phyloP scores from a whole-genome alignment of 2,329 filamentous ascomycete genomes.

The Fusarium napiforme region DNA sequence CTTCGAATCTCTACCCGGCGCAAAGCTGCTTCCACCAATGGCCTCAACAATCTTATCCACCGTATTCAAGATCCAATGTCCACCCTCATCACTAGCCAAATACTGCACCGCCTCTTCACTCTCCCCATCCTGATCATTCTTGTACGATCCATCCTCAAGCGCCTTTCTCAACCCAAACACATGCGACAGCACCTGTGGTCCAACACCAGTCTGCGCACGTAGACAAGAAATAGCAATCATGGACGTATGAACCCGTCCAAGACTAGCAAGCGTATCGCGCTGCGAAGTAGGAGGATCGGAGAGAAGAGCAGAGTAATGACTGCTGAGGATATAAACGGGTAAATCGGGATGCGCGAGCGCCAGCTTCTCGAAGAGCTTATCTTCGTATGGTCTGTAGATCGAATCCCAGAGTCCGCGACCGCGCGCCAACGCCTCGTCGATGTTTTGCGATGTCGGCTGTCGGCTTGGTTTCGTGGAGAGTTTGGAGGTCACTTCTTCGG shows the following conservation, averaged over 20 bases:
- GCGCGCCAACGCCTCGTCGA: slow-evolving; percentile 64
- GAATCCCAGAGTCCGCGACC: slow-evolving; percentile 78
- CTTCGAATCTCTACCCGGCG: slow-evolving; percentile 39
- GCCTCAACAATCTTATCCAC: slow-evolving; percentile 59
- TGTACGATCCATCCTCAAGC: slow-evolving; percentile 72
- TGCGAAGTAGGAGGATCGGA: slow-evolving; percentile 68
- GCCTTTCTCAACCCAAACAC: slow-evolving; percentile 84
- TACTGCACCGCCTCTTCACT: slow-evolving; percentile 52
- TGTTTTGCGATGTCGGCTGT: slow-evolving; percentile 60
- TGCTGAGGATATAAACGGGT: slow-evolving; percentile 80
- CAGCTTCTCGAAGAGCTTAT: slow-evolving; percentile 76
- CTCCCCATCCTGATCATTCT: slow-evolving; percentile 47
- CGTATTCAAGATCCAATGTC: slow-evolving; percentile 58
- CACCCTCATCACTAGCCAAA: slow-evolving; percentile 58
- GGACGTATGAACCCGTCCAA: slow-evolving; percentile 78
- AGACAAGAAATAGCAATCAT: slow-evolving; percentile 80
- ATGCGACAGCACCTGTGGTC: slow-evolving; percentile 83
- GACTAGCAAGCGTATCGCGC: slow-evolving; percentile 58
- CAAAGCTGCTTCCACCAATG: slow-evolving; percentile 58
- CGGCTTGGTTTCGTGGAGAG: slow-evolving; percentile 70
- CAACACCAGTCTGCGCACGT: slow-evolving; percentile 82
- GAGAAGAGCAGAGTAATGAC: slow-evolving; percentile 79
- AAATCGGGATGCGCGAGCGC: slow-evolving; percentile 82
- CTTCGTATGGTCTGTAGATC: slow-evolving; percentile 79
- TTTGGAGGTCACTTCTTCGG: slow-evolving; percentile 61